Evolutionary conservation across 345 rosid genomes (phyloP).

Genomic region (Eucalyptus fibrosa): DNA sequence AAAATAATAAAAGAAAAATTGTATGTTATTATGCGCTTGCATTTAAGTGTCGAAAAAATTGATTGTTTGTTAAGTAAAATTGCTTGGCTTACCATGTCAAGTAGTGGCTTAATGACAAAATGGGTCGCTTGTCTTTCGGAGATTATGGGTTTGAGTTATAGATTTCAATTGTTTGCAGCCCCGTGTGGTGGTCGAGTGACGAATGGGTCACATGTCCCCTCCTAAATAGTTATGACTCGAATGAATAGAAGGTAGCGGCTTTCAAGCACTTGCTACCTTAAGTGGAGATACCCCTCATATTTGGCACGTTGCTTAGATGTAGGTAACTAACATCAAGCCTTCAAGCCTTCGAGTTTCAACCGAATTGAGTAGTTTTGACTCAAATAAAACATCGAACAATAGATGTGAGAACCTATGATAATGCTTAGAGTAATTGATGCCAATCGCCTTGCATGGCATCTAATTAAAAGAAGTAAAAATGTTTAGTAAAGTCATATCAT

Average conservation of each 20-base stretch:
- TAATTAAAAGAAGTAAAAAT: background rate
- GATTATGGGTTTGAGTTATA: background rate
- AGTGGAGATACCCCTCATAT: fast-evolving
- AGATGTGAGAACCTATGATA: background rate
- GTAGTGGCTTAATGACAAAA: background rate
- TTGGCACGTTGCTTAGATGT: background rate
- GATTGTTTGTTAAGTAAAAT: background rate
- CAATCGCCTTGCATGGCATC: fast-evolving
- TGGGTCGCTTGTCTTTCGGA: fast-evolving
- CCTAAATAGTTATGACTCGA: background rate
- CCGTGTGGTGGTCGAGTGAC: background rate
- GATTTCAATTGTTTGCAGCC: background rate
- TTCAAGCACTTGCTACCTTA: background rate
- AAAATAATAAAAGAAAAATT: fast-evolving
- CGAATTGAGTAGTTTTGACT: background rate
- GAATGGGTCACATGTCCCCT: fast-evolving
- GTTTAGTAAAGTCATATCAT: background rate
- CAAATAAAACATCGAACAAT: background rate
- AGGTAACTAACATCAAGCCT: background rate
- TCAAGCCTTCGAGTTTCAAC: background rate
- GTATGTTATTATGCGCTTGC: background rate
- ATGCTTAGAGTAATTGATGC: fast-evolving
- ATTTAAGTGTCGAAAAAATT: background rate
- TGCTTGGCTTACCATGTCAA: background rate
- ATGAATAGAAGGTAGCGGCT: background rate